phyloP scores from a whole-genome alignment of 1,139 yeast genomes.

The Candida sp. region DNA sequence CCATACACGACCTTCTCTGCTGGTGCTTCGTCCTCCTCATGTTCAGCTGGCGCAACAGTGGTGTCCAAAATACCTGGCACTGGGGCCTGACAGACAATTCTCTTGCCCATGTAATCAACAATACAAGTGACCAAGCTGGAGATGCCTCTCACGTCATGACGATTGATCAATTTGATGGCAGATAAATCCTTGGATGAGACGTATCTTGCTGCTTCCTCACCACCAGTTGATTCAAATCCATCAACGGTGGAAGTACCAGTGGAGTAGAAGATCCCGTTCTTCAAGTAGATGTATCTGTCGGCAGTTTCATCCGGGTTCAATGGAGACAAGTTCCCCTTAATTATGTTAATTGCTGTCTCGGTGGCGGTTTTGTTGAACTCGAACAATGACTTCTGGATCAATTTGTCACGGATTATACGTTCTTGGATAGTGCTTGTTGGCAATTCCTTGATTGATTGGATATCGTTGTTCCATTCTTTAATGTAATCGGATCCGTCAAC shows the following conservation, averaged over 20 bases:
- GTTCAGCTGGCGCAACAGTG: constrained; percentile 29
- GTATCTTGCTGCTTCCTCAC: constrained; percentile 86
- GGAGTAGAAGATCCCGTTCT: constrained; percentile 89
- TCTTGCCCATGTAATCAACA: constrained; percentile 88
- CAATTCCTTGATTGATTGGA: constrained; percentile 80
- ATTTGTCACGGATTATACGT: constrained; percentile 75
- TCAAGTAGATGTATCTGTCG: constrained; percentile 68
- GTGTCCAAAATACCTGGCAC: constrained; percentile 92
- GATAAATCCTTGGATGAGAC: constrained; percentile 80
- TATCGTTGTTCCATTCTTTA: constrained; percentile 92
- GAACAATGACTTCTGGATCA: constrained; percentile 71
- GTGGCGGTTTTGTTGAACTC: constrained; percentile 82
- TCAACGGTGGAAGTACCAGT: constrained; percentile 78
- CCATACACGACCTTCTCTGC: constrained; percentile 74
- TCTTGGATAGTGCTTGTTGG: constrained; percentile 63
- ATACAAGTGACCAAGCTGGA: constrained; percentile 79
- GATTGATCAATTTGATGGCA: constrained; percentile 71
- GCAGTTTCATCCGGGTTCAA: constrained; percentile 75
- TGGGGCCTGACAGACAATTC: constrained; percentile 95
- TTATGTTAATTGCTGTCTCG: constrained; percentile 78
- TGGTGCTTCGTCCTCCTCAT: constrained; percentile 26
- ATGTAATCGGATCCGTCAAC: constrained; percentile 59
- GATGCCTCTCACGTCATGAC: constrained; percentile 66
- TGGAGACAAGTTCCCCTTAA: constrained; percentile 77
- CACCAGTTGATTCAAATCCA: constrained; percentile 68